These are phyloP conservation scores for Phyllosticta capitalensis DNA, from an alignment of 2,329 filamentous ascomycete species.

Conservation along the genomic window DNA sequence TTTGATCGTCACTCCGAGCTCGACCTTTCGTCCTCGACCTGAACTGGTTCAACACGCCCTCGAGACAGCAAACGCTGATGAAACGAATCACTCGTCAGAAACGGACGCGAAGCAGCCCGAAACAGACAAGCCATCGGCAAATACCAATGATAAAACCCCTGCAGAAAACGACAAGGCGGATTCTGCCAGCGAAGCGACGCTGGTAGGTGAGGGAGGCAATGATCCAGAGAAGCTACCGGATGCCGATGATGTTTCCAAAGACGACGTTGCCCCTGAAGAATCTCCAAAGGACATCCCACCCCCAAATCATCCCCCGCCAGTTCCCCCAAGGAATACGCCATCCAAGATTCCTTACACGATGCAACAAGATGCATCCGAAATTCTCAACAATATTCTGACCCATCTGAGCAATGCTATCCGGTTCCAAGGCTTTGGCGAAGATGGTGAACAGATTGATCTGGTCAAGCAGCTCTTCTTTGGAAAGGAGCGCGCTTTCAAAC, in stretches of 20 bases:
- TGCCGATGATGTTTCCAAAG: constrained; percentile 16
- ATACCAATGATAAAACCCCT: not conserved
- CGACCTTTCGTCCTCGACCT: constrained; percentile 17
- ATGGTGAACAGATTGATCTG: constrained; percentile 70
- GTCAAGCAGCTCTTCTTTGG: constrained; percentile 51
- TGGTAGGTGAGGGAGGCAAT: constrained; percentile 11
- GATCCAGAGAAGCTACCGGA: constrained; percentile 5
- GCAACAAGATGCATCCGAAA: constrained; percentile 94
- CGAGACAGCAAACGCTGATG: not conserved
- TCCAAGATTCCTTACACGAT: constrained; percentile 33
- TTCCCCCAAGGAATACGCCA: constrained; percentile 41
- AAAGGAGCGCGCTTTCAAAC: constrained; percentile 25
- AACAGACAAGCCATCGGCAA: not conserved
- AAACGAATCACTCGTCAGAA: not conserved
- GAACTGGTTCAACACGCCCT: constrained; percentile 5
- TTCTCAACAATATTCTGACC: constrained; percentile 85
- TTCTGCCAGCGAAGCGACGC: constrained; percentile 2
- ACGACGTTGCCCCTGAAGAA: not conserved
- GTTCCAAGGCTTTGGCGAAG: constrained; percentile 53
- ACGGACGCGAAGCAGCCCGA: not conserved
- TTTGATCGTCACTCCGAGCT: constrained; percentile 53
- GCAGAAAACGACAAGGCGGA: not conserved
- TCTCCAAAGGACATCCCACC: not conserved
- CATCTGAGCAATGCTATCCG: constrained; percentile 83
- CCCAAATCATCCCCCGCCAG: constrained; percentile 42